phyloP scores from a whole-genome alignment of 768 basidiomycete genomes.

The Pleurotus tuoliensis region DNA sequence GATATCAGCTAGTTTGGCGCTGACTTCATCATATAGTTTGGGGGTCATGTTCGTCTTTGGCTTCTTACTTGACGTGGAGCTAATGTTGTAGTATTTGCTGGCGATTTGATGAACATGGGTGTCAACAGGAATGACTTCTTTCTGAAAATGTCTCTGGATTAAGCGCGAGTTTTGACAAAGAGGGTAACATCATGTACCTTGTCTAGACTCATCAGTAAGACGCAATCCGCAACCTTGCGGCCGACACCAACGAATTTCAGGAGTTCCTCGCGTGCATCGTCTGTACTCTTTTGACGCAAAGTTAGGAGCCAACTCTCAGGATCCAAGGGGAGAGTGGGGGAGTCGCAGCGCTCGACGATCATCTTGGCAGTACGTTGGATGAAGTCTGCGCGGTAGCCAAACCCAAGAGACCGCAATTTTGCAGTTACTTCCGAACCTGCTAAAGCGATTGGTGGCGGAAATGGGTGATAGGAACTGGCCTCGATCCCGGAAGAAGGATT shows the following conservation, averaged over 20 bases:
- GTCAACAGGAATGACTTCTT: conserved; percentile 89
- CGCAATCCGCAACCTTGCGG: conserved; percentile 94
- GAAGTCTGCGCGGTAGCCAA: conserved; percentile 93
- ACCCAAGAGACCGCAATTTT: conserved; percentile 77
- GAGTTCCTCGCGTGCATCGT: conserved; percentile 68
- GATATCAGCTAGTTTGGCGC: conserved; percentile 47
- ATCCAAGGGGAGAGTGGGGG: conserved; percentile 12
- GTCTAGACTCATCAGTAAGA: conserved; percentile 89
- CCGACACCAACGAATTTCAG: conserved; percentile 89
- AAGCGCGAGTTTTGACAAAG: background rate
- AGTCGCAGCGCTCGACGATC: conserved; percentile 56
- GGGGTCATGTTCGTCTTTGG: conserved; percentile 65
- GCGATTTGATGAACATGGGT: conserved; percentile 94
- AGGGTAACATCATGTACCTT: conserved; percentile 45
- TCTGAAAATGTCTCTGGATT: conserved; percentile 34
- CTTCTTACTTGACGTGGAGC: conserved; percentile 22
- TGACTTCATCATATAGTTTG: conserved; percentile 72
- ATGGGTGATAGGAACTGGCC: conserved; percentile 61
- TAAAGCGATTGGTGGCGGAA: conserved; percentile 75
- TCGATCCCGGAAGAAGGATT: conserved; percentile 26
- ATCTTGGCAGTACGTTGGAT: conserved; percentile 81
- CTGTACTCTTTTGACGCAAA: conserved; percentile 46
- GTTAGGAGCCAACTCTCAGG: conserved; percentile 53
- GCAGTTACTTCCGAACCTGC: conserved; percentile 52
- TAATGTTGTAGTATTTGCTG: conserved; percentile 69